Percentiles rank a stretch among this genome's conserved stretches.
phyloP scores from a whole-genome alignment of 169 alveolate species.

The Perkinsus olseni region DNA sequence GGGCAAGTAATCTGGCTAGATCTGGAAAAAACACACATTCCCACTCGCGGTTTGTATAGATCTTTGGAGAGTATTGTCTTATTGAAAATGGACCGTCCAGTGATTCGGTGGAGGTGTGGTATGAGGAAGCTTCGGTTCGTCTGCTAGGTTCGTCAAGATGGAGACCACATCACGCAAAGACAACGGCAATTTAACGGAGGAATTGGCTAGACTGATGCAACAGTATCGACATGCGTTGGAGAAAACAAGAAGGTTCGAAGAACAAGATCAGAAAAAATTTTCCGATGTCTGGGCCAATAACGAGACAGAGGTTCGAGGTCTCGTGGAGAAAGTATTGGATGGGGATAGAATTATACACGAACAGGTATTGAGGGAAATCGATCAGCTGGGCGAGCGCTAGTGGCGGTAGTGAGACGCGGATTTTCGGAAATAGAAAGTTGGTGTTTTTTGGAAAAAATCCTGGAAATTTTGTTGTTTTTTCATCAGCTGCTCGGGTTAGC shows the following conservation, averaged over 20 bases:
- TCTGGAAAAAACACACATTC: background rate
- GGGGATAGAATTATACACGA: slow-evolving; percentile 7
- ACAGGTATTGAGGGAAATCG: background rate
- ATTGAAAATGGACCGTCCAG: no score
- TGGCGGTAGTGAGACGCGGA: no score
- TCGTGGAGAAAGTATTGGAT: slow-evolving; percentile 3
- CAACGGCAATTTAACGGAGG: slow-evolving; percentile 16
- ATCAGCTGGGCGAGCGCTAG: background rate
- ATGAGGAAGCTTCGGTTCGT: background rate
- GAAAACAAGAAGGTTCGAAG: background rate
- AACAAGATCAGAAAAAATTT: background rate
- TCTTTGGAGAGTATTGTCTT: no score
- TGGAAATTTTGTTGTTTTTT: background rate
- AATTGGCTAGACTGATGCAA: slow-evolving; percentile 9
- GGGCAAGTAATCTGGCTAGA: background rate
- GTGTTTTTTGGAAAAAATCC: no score
- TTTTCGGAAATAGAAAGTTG: no score
- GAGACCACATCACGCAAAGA: background rate
- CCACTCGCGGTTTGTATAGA: background rate
- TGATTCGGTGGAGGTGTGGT: no score
- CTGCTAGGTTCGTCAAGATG: background rate
- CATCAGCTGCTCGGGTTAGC: background rate
- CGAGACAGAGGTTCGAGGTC: slow-evolving; percentile 9
- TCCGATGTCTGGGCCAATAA: slow-evolving; percentile 14
- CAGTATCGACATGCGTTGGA: slow-evolving; percentile 13